Evolutionary conservation across 2,329 filamentous ascomycete genomes (phyloP), one percentile per base, ranked within the genome.

Genomic region (Fusarium napiforme): DNA sequence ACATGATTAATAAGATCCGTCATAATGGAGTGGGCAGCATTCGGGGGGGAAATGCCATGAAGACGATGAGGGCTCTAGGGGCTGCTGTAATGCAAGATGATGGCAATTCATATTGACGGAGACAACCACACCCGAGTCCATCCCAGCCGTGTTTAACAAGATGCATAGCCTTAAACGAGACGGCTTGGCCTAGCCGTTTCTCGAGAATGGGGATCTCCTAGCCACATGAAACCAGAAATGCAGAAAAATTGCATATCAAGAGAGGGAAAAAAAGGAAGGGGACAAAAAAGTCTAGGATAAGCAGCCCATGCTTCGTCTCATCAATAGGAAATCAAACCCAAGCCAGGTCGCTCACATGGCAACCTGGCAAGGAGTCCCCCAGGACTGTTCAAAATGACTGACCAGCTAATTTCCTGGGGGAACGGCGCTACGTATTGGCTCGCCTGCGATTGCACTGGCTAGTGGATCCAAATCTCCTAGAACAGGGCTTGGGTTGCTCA

Each of bases 321-420:
- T 67, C 36, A 52, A 34, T 23, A 18, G 30, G 40, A 50, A 53
- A 52, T 68, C 68, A 58, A 68, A 53, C 9, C 30, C 16, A 52
- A 34, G 53, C 68, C 50, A 60, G 28, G n/a, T 34, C 23, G 63
- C 72, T 77, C 69, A 75, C 72, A 72, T 72, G 72, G 72, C 59
- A 73, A 75, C 73, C 73, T 69, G 65, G 61, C 61, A 55, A 57
- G 74, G 71, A 66, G 65, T 60, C 21, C 47, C 21, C 46, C 57
- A 57, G 71, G 68, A 59, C 61, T 65, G 63, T 57, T 68, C 52
- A 53, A 57, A 65, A 64, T 69, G 55, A 68, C 64, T 74, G 69
- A 70, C 71, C 60, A 75, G 68, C 71, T 77, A 77, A 77, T 77
- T 72, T 77, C 75, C 73, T 74, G 61, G 70, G 71, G 67, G 63